A percentile compares a stretch with the other conserved stretches of the same genome.
phyloP scores from a whole-genome alignment of 2,329 filamentous ascomycete genomes.

The Aspergillus melleus region DNA sequence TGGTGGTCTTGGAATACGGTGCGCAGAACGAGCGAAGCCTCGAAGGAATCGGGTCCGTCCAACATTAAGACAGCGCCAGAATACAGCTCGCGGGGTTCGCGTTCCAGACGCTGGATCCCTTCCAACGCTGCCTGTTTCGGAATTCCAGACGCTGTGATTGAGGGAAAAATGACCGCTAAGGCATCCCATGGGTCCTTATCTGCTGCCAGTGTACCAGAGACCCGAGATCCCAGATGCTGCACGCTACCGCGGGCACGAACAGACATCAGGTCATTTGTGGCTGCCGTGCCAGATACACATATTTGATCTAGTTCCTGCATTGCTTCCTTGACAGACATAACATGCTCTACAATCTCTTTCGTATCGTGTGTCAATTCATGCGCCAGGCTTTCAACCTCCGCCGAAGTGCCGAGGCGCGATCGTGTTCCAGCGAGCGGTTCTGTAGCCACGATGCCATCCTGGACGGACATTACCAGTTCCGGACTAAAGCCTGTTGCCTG shows the following conservation, averaged over 20 bases:
- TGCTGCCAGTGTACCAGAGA: constrained; percentile 6
- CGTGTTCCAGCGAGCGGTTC: constrained; percentile 18
- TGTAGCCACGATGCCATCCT: constrained; percentile 12
- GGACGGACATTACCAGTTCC: constrained; percentile 16
- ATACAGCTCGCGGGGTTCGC: constrained; percentile 15
- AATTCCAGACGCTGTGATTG: constrained; percentile 18
- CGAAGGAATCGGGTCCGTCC: constrained; percentile 4
- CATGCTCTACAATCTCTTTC: constrained; percentile 20
- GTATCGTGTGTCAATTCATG: constrained; percentile 9
- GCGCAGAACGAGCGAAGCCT: constrained; percentile 18
- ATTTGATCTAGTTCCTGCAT: constrained; percentile 10
- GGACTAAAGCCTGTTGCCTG: constrained; percentile 20
- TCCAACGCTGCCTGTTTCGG: constrained; percentile 10
- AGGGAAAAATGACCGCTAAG: constrained; percentile 11
- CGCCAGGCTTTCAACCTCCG: constrained; percentile 1
- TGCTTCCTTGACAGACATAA: constrained; percentile 14
- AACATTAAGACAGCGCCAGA: constrained; percentile 17
- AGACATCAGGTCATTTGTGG: constrained; percentile 17
- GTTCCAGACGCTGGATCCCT: constrained; percentile 14
- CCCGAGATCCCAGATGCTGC: constrained; percentile 16
- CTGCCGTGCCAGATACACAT: constrained; percentile 1
- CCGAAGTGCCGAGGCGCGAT: neutral
- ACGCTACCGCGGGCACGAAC: constrained; percentile 12
- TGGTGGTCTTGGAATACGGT: constrained; percentile 14
- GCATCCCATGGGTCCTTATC: constrained; percentile 17